Evolutionary conservation across 495 filamentous ascomycete species (phyloP).

Genomic region (Penicillium riverlandense): DNA sequence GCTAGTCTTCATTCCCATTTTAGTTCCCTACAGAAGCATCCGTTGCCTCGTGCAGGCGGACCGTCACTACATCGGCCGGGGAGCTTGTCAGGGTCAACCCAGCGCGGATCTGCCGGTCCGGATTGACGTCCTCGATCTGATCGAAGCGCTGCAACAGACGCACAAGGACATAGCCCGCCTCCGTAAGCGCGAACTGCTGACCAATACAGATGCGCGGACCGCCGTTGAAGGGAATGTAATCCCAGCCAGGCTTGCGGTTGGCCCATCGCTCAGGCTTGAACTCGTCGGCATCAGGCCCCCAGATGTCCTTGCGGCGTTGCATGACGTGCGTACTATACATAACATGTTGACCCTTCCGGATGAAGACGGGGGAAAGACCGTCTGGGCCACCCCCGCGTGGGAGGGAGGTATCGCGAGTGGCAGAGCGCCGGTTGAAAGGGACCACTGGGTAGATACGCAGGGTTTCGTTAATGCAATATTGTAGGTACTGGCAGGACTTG

Average conservation of each 20-base stretch:
- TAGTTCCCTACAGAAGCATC: no score
- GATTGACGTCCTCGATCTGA: constrained; percentile 20
- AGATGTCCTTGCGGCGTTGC: constrained; percentile 50
- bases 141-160: constrained; percentile 40
- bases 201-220: constrained; percentile 49
- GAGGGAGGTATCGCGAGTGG: constrained; percentile 45
- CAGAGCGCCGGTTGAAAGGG: constrained; percentile 46
- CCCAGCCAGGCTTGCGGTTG: constrained; percentile 37
- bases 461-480: constrained; percentile 42
- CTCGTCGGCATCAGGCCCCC: constrained; percentile 44
- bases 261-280: constrained; percentile 57
- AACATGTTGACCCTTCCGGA: constrained; percentile 38
- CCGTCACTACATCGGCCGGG: constrained; percentile 20
- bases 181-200: constrained; percentile 55
- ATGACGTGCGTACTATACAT: constrained; percentile 41
- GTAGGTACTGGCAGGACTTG: constrained; percentile 44
- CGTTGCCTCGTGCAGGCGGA: constrained; percentile 19
- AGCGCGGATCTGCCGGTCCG: constrained; percentile 12
- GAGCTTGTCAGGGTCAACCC: constrained; percentile 17
- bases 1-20: no score
- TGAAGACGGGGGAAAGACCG: constrained; percentile 41
- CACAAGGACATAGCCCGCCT: constrained; percentile 50
- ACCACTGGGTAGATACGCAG: constrained; percentile 54
- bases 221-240: constrained; percentile 51
- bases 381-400: constrained; percentile 62